Evolutionary conservation across 2,329 filamentous ascomycete species (phyloP).

Genomic region (Epichloe bromicola): DNA sequence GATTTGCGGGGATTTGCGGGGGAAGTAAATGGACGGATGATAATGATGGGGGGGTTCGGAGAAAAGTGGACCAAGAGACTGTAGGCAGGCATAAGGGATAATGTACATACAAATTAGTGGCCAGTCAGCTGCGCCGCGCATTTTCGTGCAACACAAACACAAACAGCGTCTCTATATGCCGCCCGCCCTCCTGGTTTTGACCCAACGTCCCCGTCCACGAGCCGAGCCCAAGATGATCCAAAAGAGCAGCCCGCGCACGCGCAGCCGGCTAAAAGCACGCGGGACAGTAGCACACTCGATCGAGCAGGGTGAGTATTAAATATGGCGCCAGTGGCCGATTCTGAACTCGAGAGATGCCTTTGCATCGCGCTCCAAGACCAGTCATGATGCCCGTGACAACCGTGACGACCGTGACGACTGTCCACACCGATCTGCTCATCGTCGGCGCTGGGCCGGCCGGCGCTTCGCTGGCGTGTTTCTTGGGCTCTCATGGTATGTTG

Average conservation of each 20-base stretch:
- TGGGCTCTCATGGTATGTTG: slow-evolving; percentile 30
- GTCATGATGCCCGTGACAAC: not conserved
- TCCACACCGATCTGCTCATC: slow-evolving; percentile 33
- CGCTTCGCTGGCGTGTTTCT: slow-evolving; percentile 39
- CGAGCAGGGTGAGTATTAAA: not conserved
- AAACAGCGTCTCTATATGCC: too few species aligned
- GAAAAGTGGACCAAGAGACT: too few species aligned
- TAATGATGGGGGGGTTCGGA: too few species aligned
- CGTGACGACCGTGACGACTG: not conserved
- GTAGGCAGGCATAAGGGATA: too few species aligned
- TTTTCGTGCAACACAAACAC: too few species aligned
- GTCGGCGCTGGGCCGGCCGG: slow-evolving; percentile 41
- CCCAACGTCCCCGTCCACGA: not conserved
- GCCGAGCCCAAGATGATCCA: too few species aligned
- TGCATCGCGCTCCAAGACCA: not conserved
- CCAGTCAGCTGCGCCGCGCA: too few species aligned
- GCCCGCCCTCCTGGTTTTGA: too few species aligned
- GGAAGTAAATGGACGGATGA: too few species aligned
- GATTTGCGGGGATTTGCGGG: too few species aligned
- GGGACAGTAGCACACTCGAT: too few species aligned
- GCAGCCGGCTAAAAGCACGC: not conserved
- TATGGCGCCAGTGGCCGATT: not conserved
- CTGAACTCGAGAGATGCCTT: not conserved
- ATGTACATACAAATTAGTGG: too few species aligned
- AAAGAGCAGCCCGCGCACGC: not conserved